Evolutionary conservation across 257 asterid species (phyloP).

Genomic region (Forsythia suspensa): DNA sequence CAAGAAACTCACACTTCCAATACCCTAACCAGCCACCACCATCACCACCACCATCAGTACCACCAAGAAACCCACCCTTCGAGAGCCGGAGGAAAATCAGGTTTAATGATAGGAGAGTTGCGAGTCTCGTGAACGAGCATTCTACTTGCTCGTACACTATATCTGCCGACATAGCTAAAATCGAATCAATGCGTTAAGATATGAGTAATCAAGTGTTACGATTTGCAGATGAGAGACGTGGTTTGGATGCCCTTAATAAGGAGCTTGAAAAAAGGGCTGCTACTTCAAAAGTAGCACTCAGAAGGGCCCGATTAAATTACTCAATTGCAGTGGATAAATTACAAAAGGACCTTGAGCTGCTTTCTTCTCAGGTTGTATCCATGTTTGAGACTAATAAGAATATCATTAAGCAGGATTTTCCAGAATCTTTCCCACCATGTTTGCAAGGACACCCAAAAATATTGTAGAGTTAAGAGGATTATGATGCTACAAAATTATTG

Average conservation of each 20-base stretch:
- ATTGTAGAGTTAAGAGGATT: constrained; percentile 37
- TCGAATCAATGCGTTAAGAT: constrained; percentile 59
- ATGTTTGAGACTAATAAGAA: constrained; percentile 87
- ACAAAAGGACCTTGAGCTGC: constrained; percentile 93
- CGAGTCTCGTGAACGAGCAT: constrained; percentile 75
- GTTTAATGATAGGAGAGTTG: constrained; percentile 71
- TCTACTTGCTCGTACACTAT: constrained; percentile 70
- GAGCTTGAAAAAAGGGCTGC: constrained; percentile 81
- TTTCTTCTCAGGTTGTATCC: constrained; percentile 90
- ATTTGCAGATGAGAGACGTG: constrained; percentile 65
- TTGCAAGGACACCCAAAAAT: constrained; percentile 22
- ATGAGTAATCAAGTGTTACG: constrained; percentile 57
- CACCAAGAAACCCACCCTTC: constrained; percentile 23
- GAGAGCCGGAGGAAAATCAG: constrained; percentile 93
- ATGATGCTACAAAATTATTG: constrained; percentile 29
- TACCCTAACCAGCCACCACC: too few species aligned
- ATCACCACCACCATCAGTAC: too few species aligned
- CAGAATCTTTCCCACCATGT: constrained; percentile 44
- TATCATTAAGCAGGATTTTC: constrained; percentile 81
- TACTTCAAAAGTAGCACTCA: constrained; percentile 78
- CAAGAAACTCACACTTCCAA: too few species aligned
- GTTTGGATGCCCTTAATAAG: constrained; percentile 62
- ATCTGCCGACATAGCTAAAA: constrained; percentile 63
- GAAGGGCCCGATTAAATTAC: constrained; percentile 91
- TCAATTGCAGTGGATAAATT: constrained; percentile 90